Percentiles rank a stretch among this genome's conserved stretches.
Evolutionary conservation across 345 rosid species (phyloP).

Genomic region (Acer negundo): DNA sequence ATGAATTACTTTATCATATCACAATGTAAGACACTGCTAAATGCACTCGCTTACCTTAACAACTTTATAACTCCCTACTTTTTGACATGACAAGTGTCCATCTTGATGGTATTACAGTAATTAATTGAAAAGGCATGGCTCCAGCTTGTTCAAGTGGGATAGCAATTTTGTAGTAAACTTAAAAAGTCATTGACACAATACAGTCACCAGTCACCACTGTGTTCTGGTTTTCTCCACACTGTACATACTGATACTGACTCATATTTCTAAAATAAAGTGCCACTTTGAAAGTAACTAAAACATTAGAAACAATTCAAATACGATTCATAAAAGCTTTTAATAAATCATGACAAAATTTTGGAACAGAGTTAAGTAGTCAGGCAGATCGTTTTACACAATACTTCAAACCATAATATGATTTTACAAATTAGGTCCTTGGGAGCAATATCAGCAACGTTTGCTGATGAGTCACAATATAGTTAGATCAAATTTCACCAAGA

Average conservation of each 20-base stretch:
- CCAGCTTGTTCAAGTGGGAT: not conserved
- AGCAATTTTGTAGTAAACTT: not conserved
- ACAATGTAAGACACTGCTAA: not conserved
- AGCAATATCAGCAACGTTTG: not conserved
- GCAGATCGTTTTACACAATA: not conserved
- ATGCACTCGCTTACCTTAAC: not conserved
- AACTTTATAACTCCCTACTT: not conserved
- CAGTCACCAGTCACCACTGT: not conserved
- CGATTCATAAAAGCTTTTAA: not conserved
- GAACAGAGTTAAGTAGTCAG: constrained; percentile 1
- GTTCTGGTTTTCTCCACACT: not conserved
- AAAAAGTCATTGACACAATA: not conserved
- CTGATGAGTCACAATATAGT: not conserved
- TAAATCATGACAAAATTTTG: not conserved
- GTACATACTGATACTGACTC: not conserved
- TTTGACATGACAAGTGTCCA: not conserved
- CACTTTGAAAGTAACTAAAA: not conserved
- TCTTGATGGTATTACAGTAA: not conserved
- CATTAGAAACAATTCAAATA: too few species aligned
- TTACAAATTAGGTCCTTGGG: not conserved
- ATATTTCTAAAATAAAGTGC: not conserved
- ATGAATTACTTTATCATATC: not conserved
- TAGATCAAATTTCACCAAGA: not conserved
- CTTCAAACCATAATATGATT: not conserved
- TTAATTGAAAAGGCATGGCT: not conserved